Evolutionary conservation across 2,329 filamentous ascomycete species (phyloP).

Genomic region (Phoma sp.): DNA sequence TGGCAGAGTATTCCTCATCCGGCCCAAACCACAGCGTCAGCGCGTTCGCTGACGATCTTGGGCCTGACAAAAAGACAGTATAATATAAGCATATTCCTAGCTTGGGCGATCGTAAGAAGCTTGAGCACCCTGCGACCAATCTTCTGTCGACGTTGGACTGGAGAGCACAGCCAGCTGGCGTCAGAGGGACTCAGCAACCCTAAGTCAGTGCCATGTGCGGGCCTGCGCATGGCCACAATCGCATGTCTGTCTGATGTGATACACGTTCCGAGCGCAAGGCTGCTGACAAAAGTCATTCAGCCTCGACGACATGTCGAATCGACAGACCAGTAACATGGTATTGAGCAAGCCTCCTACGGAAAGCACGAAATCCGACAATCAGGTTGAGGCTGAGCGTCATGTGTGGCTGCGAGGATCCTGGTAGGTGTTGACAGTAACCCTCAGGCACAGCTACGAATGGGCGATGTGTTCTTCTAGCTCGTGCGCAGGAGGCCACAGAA

Average conservation of each 20-base stretch:
- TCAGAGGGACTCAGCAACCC: not conserved
- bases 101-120: slow-evolving; percentile 12
- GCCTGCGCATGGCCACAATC: not conserved
- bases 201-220: not conserved
- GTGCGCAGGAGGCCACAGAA: not conserved
- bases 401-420: not conserved
- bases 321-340: not conserved
- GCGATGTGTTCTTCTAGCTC: not conserved
- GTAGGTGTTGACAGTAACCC: not conserved
- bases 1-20: too few relatives aligned
- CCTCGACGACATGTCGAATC: slow-evolving; percentile 4
- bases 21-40: not conserved
- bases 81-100: slow-evolving; percentile 14
- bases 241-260: slow-evolving; percentile 3
- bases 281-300: slow-evolving; percentile 12
- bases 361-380: not conserved
- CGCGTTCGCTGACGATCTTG: not conserved
- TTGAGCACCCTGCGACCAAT: slow-evolving; percentile 2
- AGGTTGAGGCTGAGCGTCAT: slow-evolving; percentile 2
- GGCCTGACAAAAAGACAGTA: not conserved
- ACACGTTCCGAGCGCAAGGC: not conserved
- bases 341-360: not conserved
- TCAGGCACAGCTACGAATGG: not conserved
- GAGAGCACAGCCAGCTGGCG: slow-evolving; percentile 2
- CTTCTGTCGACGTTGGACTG: not conserved